These are phyloP conservation scores for Anthracocystis setariae DNA, from an alignment of 1,284 basidiomycete genomes.

Conservation along the genomic window DNA sequence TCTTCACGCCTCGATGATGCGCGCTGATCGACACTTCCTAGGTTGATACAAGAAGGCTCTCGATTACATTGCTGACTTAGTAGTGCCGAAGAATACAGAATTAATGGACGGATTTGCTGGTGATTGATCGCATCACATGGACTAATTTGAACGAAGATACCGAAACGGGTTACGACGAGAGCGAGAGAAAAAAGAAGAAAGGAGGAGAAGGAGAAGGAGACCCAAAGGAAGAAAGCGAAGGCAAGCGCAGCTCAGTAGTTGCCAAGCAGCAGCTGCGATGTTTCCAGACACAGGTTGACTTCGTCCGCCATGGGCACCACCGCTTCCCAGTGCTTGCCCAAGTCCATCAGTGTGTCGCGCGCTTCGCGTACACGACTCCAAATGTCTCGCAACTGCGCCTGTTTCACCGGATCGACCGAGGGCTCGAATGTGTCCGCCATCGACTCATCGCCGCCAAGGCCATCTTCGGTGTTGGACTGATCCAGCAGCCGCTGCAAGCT, in stretches of 20 bases:
- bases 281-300: constrained; percentile 59
- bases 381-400: constrained; percentile 51
- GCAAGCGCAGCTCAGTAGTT: constrained; percentile 17
- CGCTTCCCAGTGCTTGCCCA: constrained; percentile 58
- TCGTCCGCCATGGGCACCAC: constrained; percentile 60
- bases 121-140: background rate
- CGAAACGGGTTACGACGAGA: background rate
- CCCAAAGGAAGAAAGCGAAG: background rate
- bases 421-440: constrained; percentile 29
- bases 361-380: constrained; percentile 58
- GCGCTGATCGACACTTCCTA: too few relatives aligned
- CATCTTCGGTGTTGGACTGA: constrained; percentile 23
- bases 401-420: constrained; percentile 36
- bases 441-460: constrained; percentile 3
- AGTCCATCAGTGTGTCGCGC: constrained; percentile 49
- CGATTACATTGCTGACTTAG: too few relatives aligned
- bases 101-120: too few relatives aligned
- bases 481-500: constrained; percentile 36
- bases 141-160: too few relatives aligned
- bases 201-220: background rate
- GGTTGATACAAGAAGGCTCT: background rate
- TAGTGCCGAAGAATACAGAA: too few relatives aligned
- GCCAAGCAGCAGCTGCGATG: constrained; percentile 53
- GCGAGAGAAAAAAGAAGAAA: background rate
- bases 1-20: too few relatives aligned